Evolutionary conservation across 768 basidiomycete genomes (phyloP), one percentile per base, ranked within the genome.

Genomic region (Kwoniella sp.): DNA sequence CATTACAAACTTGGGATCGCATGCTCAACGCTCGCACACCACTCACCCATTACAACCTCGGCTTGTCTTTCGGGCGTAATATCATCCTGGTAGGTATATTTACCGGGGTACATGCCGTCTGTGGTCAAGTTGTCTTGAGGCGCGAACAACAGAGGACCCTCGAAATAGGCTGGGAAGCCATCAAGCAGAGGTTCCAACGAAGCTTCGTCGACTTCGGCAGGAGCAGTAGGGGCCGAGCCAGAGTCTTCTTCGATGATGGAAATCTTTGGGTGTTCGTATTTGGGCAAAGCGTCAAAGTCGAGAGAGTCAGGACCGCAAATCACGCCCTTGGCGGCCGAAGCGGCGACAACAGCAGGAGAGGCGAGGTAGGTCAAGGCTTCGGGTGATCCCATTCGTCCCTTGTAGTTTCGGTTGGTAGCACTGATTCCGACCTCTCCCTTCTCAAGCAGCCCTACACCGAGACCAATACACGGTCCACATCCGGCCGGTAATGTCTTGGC

Each of bases 51-150:
- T 45, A 97, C 95, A 23, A 98, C 90, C 74, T 96, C 87, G 1
- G 93, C 94, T 80, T 98, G 96, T 29, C 88, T 87, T 67, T 88
- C 89, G 37, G 93, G 92, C 1, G 95, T 97, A 79, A 99, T 96
- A 75, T 97, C 96, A 79, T 99, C 96, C 82, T 96, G 93, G 81
- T 99, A 99, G 5, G 95, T 99, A 82, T 96, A 98, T 81, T 96
- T 98, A 22, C 95, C 95, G 0, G 96, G 96, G 82, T 99, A 99
- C 74, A 99, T 92, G 0, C 91, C 96, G 75, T 99, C 96, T 0
- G 96, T 99, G 80, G 94, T 98, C 66, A 99, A 82, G 77, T 99
- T 99, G 81, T 99, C 96, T 75, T 97, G 93, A 0, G 96, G 96
- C 0, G 88, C 86, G 74, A 97, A 99, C 47, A 98, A 82, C n/a